These are phyloP conservation scores for Neonectria coccinea DNA, from an alignment of 2,329 filamentous ascomycete species.

Conservation along the genomic window DNA sequence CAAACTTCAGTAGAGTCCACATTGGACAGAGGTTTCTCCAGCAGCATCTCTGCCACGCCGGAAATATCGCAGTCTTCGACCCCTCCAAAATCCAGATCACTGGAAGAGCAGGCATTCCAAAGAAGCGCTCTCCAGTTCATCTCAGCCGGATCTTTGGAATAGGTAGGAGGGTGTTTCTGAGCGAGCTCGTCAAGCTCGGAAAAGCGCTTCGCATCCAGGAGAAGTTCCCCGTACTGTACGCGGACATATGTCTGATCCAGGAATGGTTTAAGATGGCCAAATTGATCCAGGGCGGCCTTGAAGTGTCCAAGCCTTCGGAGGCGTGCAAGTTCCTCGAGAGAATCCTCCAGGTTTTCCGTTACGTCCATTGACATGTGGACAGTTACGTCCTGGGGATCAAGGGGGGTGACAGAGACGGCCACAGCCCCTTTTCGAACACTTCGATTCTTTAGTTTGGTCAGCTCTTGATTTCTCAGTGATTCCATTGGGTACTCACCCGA, in stretches of 20 bases:
- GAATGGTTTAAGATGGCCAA: constrained; percentile 53
- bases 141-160: neutral
- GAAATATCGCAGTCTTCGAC: too few relatives aligned
- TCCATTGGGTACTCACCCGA: too few relatives aligned
- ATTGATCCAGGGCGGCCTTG: neutral
- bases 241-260: too few relatives aligned
- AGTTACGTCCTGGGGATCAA: neutral
- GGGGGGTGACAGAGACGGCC: neutral
- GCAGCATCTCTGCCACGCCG: neutral
- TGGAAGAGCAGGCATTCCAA: neutral
- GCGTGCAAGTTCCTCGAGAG: neutral
- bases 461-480: neutral
- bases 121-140: neutral
- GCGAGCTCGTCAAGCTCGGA: neutral
- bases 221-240: neutral
- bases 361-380: neutral
- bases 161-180: neutral
- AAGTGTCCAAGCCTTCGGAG: neutral
- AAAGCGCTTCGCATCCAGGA: neutral
- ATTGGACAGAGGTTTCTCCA: neutral
- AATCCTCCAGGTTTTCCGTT: neutral
- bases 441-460: neutral
- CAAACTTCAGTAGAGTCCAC: neutral
- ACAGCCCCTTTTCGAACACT: neutral
- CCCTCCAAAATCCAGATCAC: neutral